A percentile compares a stretch with the other conserved stretches of the same genome.
These are phyloP conservation scores for Hymenoscyphus salicellus DNA, from an alignment of 2,329 filamentous ascomycete species.

Conservation along the genomic window DNA sequence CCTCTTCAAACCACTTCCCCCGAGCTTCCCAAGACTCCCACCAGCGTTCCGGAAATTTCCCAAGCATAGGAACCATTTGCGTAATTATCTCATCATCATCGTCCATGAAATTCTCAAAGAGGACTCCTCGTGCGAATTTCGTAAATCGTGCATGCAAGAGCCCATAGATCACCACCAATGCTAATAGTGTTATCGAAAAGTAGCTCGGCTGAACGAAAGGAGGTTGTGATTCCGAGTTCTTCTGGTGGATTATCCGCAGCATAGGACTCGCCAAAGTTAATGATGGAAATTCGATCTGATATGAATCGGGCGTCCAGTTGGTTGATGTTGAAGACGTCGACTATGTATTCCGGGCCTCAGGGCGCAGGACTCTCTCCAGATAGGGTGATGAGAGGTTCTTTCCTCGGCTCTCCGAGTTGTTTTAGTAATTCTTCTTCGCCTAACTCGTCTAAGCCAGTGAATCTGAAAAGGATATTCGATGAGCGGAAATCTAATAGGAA, in stretches of 20 bases:
- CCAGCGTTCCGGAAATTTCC: constrained; percentile 3
- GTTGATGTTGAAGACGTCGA: not conserved
- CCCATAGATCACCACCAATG: constrained; percentile 4
- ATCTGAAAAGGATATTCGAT: not conserved
- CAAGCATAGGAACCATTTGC: not conserved
- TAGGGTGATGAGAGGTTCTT: not conserved
- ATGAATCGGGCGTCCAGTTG: not conserved
- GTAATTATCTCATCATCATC: constrained; percentile 1
- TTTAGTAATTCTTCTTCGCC: not conserved
- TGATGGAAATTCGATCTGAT: constrained; percentile 15
- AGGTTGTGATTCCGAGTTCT: not conserved
- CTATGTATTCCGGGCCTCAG: constrained; percentile 5
- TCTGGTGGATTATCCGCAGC: not conserved
- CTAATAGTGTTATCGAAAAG: not conserved
- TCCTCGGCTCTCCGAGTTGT: not conserved
- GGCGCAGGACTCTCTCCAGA: not conserved
- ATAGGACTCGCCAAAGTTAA: constrained; percentile 13
- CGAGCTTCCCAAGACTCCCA: not conserved
- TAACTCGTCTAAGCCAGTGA: not conserved
- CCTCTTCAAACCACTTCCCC: not conserved
- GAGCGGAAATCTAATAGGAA: not conserved
- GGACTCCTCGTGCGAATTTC: not conserved
- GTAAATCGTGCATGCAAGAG: constrained; percentile 7
- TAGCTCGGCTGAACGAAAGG: not conserved
- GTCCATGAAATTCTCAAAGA: not conserved